These are phyloP conservation scores for Botrytis fabae DNA, from an alignment of 2,329 filamentous ascomycete genomes.

Conservation along the genomic window DNA sequence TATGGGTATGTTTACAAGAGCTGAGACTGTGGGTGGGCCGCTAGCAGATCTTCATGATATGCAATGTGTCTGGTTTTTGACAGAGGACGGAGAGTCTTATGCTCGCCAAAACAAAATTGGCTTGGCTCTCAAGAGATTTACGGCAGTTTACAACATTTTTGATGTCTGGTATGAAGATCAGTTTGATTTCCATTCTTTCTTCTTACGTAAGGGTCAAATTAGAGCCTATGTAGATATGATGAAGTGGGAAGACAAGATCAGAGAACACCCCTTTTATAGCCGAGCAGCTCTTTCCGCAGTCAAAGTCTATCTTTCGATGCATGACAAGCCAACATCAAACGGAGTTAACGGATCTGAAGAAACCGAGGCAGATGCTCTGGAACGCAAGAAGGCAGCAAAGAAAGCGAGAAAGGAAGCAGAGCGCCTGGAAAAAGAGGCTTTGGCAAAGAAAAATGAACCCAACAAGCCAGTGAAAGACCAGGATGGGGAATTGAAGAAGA, in stretches of 20 bases:
- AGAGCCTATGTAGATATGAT: slow-evolving; percentile 95
- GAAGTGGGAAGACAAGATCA: slow-evolving; percentile 87
- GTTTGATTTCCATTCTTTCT: slow-evolving; percentile 98
- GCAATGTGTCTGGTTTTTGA: slow-evolving; percentile 97
- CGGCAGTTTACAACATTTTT: slow-evolving; percentile 86
- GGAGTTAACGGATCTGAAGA: slow-evolving; percentile 58
- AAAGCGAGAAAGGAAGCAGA: slow-evolving; percentile 83
- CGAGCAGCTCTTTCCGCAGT: slow-evolving; percentile 80
- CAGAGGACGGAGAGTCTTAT: slow-evolving; percentile 90
- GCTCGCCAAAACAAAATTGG: slow-evolving; percentile 78
- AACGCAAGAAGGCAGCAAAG: slow-evolving; percentile 84
- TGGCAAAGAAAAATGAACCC: slow-evolving; percentile 80
- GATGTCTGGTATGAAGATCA: slow-evolving; percentile 98
- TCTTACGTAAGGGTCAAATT: slow-evolving; percentile 93
- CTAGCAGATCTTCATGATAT: slow-evolving; percentile 92
- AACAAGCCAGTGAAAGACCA: slow-evolving; percentile 67
- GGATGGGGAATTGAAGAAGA: slow-evolving; percentile 73
- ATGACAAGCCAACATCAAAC: slow-evolving; percentile 71
- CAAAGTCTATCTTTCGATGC: slow-evolving; percentile 74
- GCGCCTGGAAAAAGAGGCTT: slow-evolving; percentile 73
- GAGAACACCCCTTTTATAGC: slow-evolving; percentile 91
- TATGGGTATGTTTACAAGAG: slow-evolving; percentile 90
- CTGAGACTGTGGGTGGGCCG: slow-evolving; percentile 84
- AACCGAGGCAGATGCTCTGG: slow-evolving; percentile 57
- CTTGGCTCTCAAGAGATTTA: slow-evolving; percentile 89